Conservation (phyloP, 2,329 filamentous ascomycete genomes). For the Penicillium fuscoglaucum region DNA sequence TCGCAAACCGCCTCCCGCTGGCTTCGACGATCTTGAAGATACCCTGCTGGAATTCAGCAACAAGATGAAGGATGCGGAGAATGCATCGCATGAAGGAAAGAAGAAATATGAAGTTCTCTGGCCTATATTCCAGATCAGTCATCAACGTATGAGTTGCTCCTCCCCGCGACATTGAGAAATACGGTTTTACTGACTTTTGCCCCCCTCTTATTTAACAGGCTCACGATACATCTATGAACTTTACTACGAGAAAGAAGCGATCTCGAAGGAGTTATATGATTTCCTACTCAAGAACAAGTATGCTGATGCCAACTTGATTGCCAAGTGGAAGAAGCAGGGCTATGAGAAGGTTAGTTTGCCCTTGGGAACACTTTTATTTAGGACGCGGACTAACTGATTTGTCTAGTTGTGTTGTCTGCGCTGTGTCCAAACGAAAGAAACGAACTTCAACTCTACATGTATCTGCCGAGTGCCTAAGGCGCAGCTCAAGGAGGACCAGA, state of each 20-base stretch:
- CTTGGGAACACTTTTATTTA: not conserved
- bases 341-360: conserved; percentile 78
- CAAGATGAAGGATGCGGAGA: conserved; percentile 79
- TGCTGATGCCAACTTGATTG: conserved; percentile 91
- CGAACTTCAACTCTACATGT: conserved; percentile 96
- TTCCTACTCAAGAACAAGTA: conserved; percentile 97
- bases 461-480: conserved; percentile 94
- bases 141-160: conserved; percentile 66
- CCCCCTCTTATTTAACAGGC: conserved; percentile 38
- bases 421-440: conserved; percentile 99
- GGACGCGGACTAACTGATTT: not conserved
- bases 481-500: conserved; percentile 84
- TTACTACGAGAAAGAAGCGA: conserved; percentile 97
- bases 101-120: conserved; percentile 90
- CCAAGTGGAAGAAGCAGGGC: conserved; percentile 99
- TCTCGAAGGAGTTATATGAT: conserved; percentile 87
- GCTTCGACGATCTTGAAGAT: conserved; percentile 69
- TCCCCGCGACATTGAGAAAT: not conserved
- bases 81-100: conserved; percentile 74
- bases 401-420: conserved; percentile 82
- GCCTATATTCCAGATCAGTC: conserved; percentile 96
- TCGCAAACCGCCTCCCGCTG: conserved; percentile 64
- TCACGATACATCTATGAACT: conserved; percentile 93
- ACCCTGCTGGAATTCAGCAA: conserved; percentile 66
- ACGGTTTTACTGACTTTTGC: not conserved